A percentile compares a stretch with the other conserved stretches of the same genome.
Evolutionary conservation across 169 alveolate genomes (phyloP).

Genomic region (Babesia ovis): DNA sequence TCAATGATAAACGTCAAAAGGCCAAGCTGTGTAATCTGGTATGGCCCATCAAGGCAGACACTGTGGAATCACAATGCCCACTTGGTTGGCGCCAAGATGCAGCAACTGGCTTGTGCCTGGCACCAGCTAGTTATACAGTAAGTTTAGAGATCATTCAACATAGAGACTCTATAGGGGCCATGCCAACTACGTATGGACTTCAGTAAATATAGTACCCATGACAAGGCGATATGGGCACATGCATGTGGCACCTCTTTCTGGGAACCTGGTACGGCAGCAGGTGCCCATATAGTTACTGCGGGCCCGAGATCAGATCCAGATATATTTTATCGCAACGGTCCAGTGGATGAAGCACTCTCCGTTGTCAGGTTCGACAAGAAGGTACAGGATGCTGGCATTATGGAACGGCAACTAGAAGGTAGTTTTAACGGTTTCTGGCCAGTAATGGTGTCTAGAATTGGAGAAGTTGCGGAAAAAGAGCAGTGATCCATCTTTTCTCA

Average conservation of each 20-base stretch:
- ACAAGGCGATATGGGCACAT: constrained; percentile 73
- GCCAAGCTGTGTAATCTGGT: constrained; percentile 25
- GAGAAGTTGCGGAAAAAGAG: constrained; percentile 54
- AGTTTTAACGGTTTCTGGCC: not conserved
- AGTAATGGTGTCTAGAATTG: constrained; percentile 23
- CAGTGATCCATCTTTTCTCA: constrained; percentile 44
- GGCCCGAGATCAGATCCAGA: constrained; percentile 13
- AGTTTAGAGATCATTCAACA: not conserved
- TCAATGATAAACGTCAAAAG: constrained; percentile 25
- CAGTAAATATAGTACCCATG: constrained; percentile 51
- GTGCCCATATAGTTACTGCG: not conserved
- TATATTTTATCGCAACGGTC: constrained; percentile 41
- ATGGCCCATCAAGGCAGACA: constrained; percentile 34
- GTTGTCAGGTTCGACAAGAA: constrained; percentile 38
- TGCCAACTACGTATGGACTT: constrained; percentile 70
- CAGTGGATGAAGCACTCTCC: constrained; percentile 17
- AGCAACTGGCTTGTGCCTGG: constrained; percentile 57
- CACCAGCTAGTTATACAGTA: constrained; percentile 72
- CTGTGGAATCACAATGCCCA: constrained; percentile 62
- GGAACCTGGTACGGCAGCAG: constrained; percentile 19
- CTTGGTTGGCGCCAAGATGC: constrained; percentile 63
- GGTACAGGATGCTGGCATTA: constrained; percentile 32
- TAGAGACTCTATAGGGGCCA: constrained; percentile 58
- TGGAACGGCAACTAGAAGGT: constrained; percentile 66
- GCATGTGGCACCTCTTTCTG: constrained; percentile 62